Percentiles rank a stretch among this genome's conserved stretches.
phyloP scores from a whole-genome alignment of 2,329 filamentous ascomycete genomes.

The Beauveria sp. region DNA sequence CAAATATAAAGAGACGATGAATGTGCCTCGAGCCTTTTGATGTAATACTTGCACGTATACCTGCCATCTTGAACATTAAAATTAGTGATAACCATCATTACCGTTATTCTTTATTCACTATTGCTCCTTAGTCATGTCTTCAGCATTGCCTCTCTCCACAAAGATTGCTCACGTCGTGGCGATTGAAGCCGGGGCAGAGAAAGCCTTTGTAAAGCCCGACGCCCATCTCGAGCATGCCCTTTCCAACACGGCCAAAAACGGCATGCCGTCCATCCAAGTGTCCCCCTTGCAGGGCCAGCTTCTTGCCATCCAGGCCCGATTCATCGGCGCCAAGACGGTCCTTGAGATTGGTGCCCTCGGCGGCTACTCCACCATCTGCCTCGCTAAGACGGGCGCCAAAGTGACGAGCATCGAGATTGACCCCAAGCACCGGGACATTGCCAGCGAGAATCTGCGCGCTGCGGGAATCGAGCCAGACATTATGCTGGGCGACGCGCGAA shows the following conservation, averaged over 20 bases:
- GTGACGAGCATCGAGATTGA: slow-evolving; percentile 46
- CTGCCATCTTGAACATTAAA: neutral
- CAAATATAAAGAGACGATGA: neutral
- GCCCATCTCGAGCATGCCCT: slow-evolving; percentile 21
- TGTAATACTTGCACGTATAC: too few species aligned
- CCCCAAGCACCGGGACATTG: slow-evolving; percentile 35
- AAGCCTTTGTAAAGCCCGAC: slow-evolving; percentile 2
- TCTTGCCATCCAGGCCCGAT: slow-evolving; percentile 30
- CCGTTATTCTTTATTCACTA: neutral
- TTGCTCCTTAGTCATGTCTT: neutral
- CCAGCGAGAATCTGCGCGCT: slow-evolving; percentile 31
- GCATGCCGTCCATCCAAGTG: slow-evolving; percentile 30
- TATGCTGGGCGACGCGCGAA: slow-evolving; percentile 34
- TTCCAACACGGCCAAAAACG: slow-evolving; percentile 22
- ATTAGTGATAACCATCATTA: too few species aligned
- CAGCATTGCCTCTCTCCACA: slow-evolving; percentile 10
- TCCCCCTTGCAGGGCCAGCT: slow-evolving; percentile 28
- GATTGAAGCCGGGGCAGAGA: neutral
- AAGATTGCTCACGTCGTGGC: neutral
- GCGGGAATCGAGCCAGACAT: slow-evolving; percentile 37
- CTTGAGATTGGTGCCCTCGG: slow-evolving; percentile 50
- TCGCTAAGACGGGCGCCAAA: slow-evolving; percentile 32
- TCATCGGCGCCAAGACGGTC: slow-evolving; percentile 28
- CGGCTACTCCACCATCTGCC: slow-evolving; percentile 47
- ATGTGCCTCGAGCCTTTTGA: neutral